Evolutionary conservation across 2,329 filamentous ascomycete genomes (phyloP).

Genomic region (Aspergillus texensis): DNA sequence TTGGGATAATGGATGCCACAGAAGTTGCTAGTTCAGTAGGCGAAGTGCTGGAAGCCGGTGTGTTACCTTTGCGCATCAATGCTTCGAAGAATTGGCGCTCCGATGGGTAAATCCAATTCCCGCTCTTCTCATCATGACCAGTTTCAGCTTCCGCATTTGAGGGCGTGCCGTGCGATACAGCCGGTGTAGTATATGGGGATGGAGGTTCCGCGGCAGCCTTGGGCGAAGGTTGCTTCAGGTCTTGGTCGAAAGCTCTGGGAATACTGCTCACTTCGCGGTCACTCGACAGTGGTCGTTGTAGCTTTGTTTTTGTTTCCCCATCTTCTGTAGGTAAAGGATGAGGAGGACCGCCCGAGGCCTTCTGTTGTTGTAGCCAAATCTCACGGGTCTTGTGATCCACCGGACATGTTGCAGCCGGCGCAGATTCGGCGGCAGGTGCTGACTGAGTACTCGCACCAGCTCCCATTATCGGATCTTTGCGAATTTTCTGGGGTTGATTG

Average conservation of each 20-base stretch:
- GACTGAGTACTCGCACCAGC: slow-evolving; percentile 41
- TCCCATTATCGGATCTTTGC: slow-evolving; percentile 34
- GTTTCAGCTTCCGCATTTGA: slow-evolving; percentile 81
- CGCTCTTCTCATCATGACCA: slow-evolving; percentile 66
- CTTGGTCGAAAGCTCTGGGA: slow-evolving; percentile 59
- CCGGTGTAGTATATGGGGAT: slow-evolving; percentile 35
- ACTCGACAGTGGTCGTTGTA: slow-evolving; percentile 57
- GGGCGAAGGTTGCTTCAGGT: slow-evolving; percentile 21
- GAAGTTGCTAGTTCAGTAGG: slow-evolving; percentile 60
- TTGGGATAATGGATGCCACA: slow-evolving; percentile 91
- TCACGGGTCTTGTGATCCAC: slow-evolving; percentile 89
- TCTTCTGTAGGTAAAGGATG: slow-evolving; percentile 34
- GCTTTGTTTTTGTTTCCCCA: slow-evolving; percentile 29
- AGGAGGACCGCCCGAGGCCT: slow-evolving; percentile 39
- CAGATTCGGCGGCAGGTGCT: slow-evolving; percentile 24
- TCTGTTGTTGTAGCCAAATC: slow-evolving; percentile 71
- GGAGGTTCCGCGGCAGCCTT: slow-evolving; percentile 27
- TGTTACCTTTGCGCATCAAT: slow-evolving; percentile 88
- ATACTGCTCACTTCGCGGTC: slow-evolving; percentile 79
- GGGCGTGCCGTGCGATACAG: slow-evolving; percentile 43
- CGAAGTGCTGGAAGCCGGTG: slow-evolving; percentile 54
- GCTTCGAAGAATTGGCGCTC: slow-evolving; percentile 98
- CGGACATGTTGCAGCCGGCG: slow-evolving; percentile 64
- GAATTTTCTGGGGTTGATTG: background rate
- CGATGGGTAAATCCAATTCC: slow-evolving; percentile 97